phyloP scores from a whole-genome alignment of 106 monocot genomes.

The Dendrobium officinale region DNA sequence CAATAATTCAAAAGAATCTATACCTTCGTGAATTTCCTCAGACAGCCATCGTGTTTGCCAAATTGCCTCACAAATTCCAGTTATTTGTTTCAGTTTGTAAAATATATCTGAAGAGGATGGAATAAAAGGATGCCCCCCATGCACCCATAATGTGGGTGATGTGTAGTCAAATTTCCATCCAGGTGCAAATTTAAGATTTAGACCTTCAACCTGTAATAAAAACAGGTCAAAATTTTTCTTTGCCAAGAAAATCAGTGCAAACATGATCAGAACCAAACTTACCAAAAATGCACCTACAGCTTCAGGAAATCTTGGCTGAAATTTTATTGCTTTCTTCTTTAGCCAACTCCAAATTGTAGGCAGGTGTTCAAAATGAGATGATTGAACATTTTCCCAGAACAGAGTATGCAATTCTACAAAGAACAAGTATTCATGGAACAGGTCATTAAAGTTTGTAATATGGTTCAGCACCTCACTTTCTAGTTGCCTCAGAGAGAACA shows the following conservation, averaged over 20 bases:
- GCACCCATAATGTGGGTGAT: conserved; percentile 57
- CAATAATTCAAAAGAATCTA: background rate
- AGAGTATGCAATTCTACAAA: conserved; percentile 67
- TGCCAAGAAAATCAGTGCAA: background rate
- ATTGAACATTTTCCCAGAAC: conserved; percentile 51
- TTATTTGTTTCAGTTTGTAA: conserved; percentile 48
- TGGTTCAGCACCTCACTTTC: conserved; percentile 57
- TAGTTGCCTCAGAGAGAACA: conserved; percentile 47
- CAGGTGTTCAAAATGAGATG: conserved; percentile 25
- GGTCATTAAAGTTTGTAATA: conserved; percentile 31
- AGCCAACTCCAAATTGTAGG: conserved; percentile 53
- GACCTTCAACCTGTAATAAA: conserved; percentile 27
- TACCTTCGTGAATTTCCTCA: conserved; percentile 30
- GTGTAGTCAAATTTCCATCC: conserved; percentile 17
- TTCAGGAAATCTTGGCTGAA: conserved; percentile 38
- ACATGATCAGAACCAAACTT: conserved; percentile 2
- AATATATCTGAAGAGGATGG: conserved; percentile 44
- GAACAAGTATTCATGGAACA: conserved; percentile 31
- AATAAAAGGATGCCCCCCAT: conserved; percentile 77
- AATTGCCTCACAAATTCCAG: conserved; percentile 28
- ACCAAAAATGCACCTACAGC: conserved; percentile 41
- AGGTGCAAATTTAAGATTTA: conserved; percentile 24
- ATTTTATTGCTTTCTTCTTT: conserved; percentile 57
- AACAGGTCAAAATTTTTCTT: background rate
- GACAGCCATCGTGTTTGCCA: conserved; percentile 37